Conservation (phyloP, 2,329 filamentous ascomycete species). For the Calonectria pauciramosa region DNA sequence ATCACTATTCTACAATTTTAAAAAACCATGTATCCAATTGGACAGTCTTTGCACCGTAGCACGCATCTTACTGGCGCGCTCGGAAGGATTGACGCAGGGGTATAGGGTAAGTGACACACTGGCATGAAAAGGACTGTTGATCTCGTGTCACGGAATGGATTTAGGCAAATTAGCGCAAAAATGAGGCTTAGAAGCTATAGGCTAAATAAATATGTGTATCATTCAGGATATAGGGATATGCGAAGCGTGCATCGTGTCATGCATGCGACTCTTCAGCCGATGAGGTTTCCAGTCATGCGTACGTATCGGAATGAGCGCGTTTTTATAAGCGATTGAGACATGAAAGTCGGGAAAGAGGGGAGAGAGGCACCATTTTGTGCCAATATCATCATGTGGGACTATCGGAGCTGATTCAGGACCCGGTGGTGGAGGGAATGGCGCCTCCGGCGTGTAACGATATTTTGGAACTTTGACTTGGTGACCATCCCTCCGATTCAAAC, state of each 20-base stretch:
- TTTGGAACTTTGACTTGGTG: background rate
- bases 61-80: background rate
- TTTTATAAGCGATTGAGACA: background rate
- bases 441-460: background rate
- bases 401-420: fast-evolving
- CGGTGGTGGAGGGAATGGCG: background rate
- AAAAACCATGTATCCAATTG: background rate
- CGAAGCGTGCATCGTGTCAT: background rate
- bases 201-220: background rate
- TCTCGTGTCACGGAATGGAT: background rate
- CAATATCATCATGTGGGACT: background rate
- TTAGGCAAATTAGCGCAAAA: background rate
- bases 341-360: background rate
- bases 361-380: background rate
- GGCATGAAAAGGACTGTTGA: background rate
- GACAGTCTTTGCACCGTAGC: too few relatives aligned
- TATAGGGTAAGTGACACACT: background rate
- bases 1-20: background rate
- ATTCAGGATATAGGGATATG: background rate
- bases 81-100: too few relatives aligned
- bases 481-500: background rate
- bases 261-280: background rate
- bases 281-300: background rate
- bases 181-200: background rate
- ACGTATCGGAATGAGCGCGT: background rate